phyloP scores from a whole-genome alignment of 2,329 filamentous ascomycete species.

The Beauveria varroae region DNA sequence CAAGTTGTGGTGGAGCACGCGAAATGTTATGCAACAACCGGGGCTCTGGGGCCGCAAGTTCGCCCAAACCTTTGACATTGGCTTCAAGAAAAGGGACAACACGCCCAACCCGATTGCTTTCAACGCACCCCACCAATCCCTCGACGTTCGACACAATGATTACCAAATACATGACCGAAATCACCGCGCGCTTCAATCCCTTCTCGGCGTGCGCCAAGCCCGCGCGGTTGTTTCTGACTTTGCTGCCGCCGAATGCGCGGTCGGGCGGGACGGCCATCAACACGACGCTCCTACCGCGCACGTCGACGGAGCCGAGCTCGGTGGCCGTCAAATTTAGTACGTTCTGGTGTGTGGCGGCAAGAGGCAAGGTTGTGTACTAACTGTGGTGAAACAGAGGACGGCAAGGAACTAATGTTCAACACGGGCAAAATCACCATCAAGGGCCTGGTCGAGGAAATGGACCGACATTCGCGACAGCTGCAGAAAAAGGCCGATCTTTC shows the following conservation, averaged over 20 bases:
- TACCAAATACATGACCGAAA: slow-evolving; percentile 76
- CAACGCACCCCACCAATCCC: too few species aligned
- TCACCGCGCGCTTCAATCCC: slow-evolving; percentile 85
- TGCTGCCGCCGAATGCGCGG: slow-evolving; percentile 74
- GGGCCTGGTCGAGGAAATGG: slow-evolving; percentile 79
- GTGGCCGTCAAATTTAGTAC: slow-evolving; percentile 81
- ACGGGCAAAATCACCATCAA: slow-evolving; percentile 76
- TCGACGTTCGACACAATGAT: slow-evolving; percentile 52
- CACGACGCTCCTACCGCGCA: slow-evolving; percentile 65
- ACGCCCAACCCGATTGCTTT: too few species aligned
- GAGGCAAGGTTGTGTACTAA: slow-evolving; percentile 15
- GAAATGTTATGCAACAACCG: slow-evolving; percentile 11
- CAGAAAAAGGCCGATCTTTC: slow-evolving; percentile 66
- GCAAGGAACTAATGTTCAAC: slow-evolving; percentile 80
- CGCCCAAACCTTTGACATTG: too few species aligned
- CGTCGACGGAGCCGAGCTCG: slow-evolving; percentile 59
- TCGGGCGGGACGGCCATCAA: slow-evolving; percentile 66
- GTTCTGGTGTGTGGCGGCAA: slow-evolving; percentile 20
- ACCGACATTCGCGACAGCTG: slow-evolving; percentile 77
- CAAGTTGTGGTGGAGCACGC: not conserved
- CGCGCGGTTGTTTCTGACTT: slow-evolving; percentile 79
- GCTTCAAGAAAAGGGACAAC: not conserved
- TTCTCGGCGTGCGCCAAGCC: slow-evolving; percentile 75
- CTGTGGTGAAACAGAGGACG: slow-evolving; percentile 63
- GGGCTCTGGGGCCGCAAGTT: not conserved